Percentiles rank a stretch among this genome's conserved stretches.
Evolutionary conservation across 2,329 filamentous ascomycete genomes (phyloP).

Genomic region (Ustulina deusta): DNA sequence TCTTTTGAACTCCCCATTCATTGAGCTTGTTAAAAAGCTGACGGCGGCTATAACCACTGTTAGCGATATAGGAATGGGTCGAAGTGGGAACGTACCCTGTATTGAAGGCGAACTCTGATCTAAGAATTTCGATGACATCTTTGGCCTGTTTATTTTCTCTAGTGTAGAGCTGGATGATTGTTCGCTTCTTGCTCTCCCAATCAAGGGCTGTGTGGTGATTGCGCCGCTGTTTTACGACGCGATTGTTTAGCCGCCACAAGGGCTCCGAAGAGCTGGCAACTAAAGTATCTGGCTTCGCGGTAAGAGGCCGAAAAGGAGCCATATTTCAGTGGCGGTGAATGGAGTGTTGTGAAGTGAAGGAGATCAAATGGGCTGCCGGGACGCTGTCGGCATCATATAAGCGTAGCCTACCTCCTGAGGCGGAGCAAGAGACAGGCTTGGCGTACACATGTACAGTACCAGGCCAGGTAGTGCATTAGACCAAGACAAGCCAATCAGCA

Average conservation of each 20-base stretch:
- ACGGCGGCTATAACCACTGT: conserved; percentile 7
- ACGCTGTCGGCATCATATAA: background rate
- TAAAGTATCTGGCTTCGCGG: background rate
- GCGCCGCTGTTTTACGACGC: conserved; percentile 13
- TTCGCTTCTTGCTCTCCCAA: conserved; percentile 15
- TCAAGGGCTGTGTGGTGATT: conserved; percentile 11
- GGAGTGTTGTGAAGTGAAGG: background rate
- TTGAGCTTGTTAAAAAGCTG: conserved; percentile 17
- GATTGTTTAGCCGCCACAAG: background rate
- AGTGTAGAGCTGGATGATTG: conserved; percentile 17
- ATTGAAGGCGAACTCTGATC: conserved; percentile 9
- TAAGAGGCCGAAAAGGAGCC: background rate
- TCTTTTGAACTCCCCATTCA: conserved; percentile 30
- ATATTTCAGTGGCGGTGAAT: background rate
- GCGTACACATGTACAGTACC: too few species aligned
- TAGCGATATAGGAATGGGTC: background rate
- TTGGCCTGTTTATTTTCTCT: conserved; percentile 11
- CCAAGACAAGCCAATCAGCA: background rate
- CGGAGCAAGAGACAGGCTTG: background rate
- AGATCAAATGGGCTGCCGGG: background rate
- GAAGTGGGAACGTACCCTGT: background rate
- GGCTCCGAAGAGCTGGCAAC: background rate
- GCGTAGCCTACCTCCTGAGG: background rate
- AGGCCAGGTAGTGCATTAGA: background rate
- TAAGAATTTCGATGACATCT: conserved; percentile 18